phyloP scores from a whole-genome alignment of 495 filamentous ascomycete species.

The Neurospora tetraspora region DNA sequence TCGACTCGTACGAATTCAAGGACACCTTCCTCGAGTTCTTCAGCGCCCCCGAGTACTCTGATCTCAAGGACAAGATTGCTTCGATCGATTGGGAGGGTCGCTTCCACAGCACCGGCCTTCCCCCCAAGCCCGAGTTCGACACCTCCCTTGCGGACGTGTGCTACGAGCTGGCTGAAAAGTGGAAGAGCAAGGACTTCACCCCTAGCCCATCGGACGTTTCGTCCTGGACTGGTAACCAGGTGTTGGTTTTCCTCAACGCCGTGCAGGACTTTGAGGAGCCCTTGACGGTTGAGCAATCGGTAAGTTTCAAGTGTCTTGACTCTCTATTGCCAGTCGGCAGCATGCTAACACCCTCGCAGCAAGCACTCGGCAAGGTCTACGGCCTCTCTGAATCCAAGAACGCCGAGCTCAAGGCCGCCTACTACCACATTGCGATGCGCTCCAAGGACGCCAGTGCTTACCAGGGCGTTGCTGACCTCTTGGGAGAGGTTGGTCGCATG shows the following conservation, averaged over 20 bases:
- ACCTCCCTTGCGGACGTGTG: slow-evolving; percentile 80
- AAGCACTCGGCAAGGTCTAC: slow-evolving; percentile 63
- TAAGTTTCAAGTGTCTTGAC: slow-evolving; percentile 5
- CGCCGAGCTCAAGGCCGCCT: slow-evolving; percentile 72
- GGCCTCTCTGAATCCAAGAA: slow-evolving; percentile 60
- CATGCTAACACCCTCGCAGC: slow-evolving; percentile 17
- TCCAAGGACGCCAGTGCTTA: slow-evolving; percentile 58
- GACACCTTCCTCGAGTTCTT: slow-evolving; percentile 81
- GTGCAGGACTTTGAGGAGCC: slow-evolving; percentile 55
- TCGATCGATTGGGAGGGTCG: slow-evolving; percentile 78
- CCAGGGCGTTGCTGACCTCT: slow-evolving; percentile 56
- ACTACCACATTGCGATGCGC: slow-evolving; percentile 65
- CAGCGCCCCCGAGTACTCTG: slow-evolving; percentile 46
- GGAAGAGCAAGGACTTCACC: slow-evolving; percentile 55
- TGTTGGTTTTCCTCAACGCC: slow-evolving; percentile 78
- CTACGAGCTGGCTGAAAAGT: slow-evolving; percentile 70
- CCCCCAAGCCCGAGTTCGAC: slow-evolving; percentile 83
- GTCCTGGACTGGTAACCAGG: slow-evolving; percentile 71
- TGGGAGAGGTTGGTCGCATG: slow-evolving; percentile 83
- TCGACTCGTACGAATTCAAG: slow-evolving; percentile 91
- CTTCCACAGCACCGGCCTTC: slow-evolving; percentile 77
- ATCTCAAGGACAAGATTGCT: slow-evolving; percentile 53
- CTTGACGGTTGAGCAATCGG: slow-evolving; percentile 49
- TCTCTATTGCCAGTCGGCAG: neutral
- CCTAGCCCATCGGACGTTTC: slow-evolving; percentile 59